Evolutionary conservation across 805 yeast species (phyloP).

Genomic region (Saccharomyces jurei): DNA sequence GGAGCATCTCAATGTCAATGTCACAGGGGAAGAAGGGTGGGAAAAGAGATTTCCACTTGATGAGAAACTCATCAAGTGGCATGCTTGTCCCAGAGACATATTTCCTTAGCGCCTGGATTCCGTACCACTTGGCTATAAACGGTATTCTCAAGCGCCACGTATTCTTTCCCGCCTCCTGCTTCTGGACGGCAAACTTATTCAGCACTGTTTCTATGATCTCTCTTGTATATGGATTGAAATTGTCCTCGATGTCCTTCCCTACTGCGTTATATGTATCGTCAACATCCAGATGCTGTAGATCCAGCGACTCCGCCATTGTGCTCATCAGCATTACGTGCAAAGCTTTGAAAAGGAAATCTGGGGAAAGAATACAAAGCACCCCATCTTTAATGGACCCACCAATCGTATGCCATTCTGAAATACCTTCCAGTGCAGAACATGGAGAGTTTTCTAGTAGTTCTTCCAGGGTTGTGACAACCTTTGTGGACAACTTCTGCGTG

Average conservation of each 20-base stretch:
- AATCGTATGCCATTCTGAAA: constrained; percentile 39
- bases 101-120: constrained; percentile 42
- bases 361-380: constrained; percentile 31
- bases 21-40: constrained; percentile 59
- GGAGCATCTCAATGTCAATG: constrained; percentile 44
- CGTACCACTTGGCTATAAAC: constrained; percentile 53
- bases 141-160: constrained; percentile 35
- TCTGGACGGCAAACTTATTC: constrained; percentile 34
- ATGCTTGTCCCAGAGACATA: constrained; percentile 28
- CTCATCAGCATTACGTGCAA: constrained; percentile 34
- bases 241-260: constrained; percentile 25
- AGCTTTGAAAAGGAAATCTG: constrained; percentile 28
- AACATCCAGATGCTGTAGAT: constrained; percentile 23
- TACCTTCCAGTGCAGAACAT: constrained; percentile 49
- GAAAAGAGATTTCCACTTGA: constrained; percentile 54
- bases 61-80: constrained; percentile 45
- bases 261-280: constrained; percentile 27
- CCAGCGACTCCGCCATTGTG: constrained; percentile 31
- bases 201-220: constrained; percentile 45
- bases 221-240: constrained; percentile 28
- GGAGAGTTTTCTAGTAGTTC: constrained; percentile 40
- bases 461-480: constrained; percentile 19
- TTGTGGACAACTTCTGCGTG: constrained; percentile 1
- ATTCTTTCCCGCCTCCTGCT: constrained; percentile 13
- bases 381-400: constrained; percentile 53